Evolutionary conservation across 345 rosid genomes (phyloP).

Genomic region (Heritiera littoralis): DNA sequence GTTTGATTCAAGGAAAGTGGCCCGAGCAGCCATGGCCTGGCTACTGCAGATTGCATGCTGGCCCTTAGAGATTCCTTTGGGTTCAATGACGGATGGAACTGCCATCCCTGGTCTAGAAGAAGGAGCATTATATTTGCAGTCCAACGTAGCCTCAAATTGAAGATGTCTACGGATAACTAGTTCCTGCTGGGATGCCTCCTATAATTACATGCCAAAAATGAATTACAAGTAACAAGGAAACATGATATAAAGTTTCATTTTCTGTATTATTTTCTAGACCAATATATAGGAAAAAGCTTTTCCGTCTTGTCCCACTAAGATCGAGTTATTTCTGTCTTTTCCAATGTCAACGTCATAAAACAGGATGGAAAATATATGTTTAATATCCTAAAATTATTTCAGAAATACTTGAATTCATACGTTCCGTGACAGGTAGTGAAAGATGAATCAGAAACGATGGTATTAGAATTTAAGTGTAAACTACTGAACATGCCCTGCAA

Average conservation of each 20-base stretch:
- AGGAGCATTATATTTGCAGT: not conserved
- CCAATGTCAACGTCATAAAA: no score
- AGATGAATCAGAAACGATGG: not conserved
- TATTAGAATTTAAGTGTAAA: not conserved
- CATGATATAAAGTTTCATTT: not conserved
- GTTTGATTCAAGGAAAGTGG: not conserved
- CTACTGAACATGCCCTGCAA: not conserved
- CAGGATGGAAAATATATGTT: no score
- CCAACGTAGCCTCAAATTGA: constrained; percentile 32
- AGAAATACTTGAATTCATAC: no score
- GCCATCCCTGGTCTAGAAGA: not conserved
- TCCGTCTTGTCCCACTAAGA: no score
- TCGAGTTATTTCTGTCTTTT: no score
- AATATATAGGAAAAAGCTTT: not conserved
- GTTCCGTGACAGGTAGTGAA: not conserved
- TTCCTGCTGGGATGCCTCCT: constrained; percentile 29
- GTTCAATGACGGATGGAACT: not conserved
- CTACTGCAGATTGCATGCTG: not conserved
- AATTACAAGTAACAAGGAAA: not conserved
- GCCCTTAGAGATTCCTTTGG: not conserved
- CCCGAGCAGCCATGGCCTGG: not conserved
- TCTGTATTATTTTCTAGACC: not conserved
- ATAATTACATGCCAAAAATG: not conserved
- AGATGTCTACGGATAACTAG: constrained; percentile 39
- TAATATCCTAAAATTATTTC: no score